These are phyloP conservation scores for Colletotrichum agaves DNA, from an alignment of 2,329 filamentous ascomycete species.

Conservation along the genomic window DNA sequence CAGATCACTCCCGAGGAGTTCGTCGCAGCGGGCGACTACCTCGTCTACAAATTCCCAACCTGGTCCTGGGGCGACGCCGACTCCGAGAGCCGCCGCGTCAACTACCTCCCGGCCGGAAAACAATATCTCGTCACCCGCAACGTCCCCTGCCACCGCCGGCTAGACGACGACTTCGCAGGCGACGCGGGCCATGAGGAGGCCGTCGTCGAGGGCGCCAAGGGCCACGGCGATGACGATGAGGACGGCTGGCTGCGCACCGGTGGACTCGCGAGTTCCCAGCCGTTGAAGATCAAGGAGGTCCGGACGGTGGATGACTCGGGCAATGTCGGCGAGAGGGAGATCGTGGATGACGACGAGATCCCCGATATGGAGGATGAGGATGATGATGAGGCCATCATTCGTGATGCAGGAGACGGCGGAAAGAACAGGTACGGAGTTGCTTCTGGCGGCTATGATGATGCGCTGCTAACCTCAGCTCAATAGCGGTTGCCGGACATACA, in stretches of 20 bases:
- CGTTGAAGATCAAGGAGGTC: conserved; percentile 82
- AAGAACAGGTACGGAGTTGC: conserved; percentile 54
- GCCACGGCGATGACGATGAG: conserved; percentile 68
- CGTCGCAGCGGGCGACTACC: conserved; percentile 92
- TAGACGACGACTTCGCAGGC: conserved; percentile 93
- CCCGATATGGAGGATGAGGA: conserved; percentile 99
- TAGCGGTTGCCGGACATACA: conserved; percentile 91
- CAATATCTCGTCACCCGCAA: conserved; percentile 96
- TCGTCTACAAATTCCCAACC: conserved; percentile 98
- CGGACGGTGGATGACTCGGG: conserved; percentile 90
- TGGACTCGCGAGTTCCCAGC: conserved; percentile 78
- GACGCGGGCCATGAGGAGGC: conserved; percentile 88
- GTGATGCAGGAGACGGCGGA: conserved; percentile 68
- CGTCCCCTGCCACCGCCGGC: conserved; percentile 89
- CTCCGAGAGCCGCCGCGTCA: conserved; percentile 79
- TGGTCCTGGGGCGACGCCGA: conserved; percentile 97
- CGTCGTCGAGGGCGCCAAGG: conserved; percentile 70
- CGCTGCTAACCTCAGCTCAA: conserved; percentile 35
- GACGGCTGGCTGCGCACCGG: conserved; percentile 95
- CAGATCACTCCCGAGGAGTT: conserved; percentile 99
- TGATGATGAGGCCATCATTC: conserved; percentile 95
- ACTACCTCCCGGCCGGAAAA: conserved; percentile 86
- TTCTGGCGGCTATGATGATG: neutral
- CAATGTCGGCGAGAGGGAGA: conserved; percentile 80
- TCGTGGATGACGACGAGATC: conserved; percentile 84